phyloP scores from a whole-genome alignment of 306 rosid genomes.

The Mimosa pudica region DNA sequence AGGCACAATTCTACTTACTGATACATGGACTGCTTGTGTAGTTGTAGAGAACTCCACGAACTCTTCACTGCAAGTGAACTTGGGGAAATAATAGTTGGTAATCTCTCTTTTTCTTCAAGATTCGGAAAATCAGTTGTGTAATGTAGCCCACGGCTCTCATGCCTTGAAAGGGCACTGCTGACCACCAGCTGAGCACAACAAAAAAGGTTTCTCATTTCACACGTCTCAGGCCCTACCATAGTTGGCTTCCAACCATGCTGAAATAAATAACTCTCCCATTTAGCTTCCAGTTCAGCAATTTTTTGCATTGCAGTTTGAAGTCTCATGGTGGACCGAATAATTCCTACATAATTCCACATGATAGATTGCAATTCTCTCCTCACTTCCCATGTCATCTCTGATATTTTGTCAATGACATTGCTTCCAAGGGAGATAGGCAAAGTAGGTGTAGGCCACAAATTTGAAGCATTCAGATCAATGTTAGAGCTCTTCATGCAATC shows the following conservation, averaged over 20 bases:
- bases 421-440: constrained; percentile 55
- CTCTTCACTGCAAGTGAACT: constrained; percentile 52
- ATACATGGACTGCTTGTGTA: constrained; percentile 64
- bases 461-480: constrained; percentile 53
- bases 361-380: constrained; percentile 71
- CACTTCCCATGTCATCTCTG: constrained; percentile 49
- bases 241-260: constrained; percentile 76
- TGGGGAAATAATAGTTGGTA: constrained; percentile 90
- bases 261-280: constrained; percentile 80
- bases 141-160: constrained; percentile 93
- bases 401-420: constrained; percentile 42
- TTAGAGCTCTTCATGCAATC: constrained; percentile 67
- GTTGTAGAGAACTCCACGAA: constrained; percentile 82
- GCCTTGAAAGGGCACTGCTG: constrained; percentile 89
- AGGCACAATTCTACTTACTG: constrained; percentile 23
- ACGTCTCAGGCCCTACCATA: constrained; percentile 81
- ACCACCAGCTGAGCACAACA: constrained; percentile 88
- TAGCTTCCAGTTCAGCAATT: constrained; percentile 66
- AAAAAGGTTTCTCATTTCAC: constrained; percentile 93
- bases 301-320: constrained; percentile 71
- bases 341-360: constrained; percentile 90
- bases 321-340: constrained; percentile 78
- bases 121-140: constrained; percentile 86
- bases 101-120: constrained; percentile 81
- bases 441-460: constrained; percentile 64